Conservation (phyloP, 805 yeast genomes). For the Lachancea nothofagi region DNA sequence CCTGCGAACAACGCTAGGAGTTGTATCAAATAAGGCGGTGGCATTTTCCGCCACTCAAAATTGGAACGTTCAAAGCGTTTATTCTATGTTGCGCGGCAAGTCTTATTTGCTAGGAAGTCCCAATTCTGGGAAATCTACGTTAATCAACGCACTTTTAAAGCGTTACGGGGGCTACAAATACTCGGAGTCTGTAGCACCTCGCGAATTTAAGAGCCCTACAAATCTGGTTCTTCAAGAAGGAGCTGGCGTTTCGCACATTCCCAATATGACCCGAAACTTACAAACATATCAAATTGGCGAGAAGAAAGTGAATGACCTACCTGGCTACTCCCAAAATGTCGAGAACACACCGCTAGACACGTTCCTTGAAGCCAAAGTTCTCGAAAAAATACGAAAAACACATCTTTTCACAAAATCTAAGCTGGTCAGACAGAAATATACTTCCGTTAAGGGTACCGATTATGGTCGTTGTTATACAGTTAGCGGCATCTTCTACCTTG, state of each 20-base stretch:
- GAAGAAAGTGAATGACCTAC: constrained; percentile 34
- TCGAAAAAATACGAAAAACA: constrained; percentile 32
- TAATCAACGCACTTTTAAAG: constrained; percentile 45
- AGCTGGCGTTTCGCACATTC: constrained; percentile 43
- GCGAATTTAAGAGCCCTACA: constrained; percentile 9
- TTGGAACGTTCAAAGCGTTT: constrained; percentile 28
- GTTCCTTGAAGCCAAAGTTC: constrained; percentile 25
- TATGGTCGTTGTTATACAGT: constrained; percentile 41
- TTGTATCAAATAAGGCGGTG: constrained; percentile 24
- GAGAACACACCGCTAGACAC: constrained; percentile 21
- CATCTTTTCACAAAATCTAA: constrained; percentile 29
- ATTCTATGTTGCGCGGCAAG: constrained; percentile 22
- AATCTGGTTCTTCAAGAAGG: constrained; percentile 15
- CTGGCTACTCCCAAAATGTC: constrained; percentile 33
- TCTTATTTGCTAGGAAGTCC: constrained; percentile 59
- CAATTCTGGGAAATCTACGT: constrained; percentile 64
- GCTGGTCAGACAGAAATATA: constrained; percentile 27
- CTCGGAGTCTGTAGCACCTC: too few species aligned
- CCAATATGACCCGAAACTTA: constrained; percentile 63
- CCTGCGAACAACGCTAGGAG: constrained; percentile 28
- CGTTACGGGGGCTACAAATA: constrained; percentile 21
- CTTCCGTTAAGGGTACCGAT: constrained; percentile 36
- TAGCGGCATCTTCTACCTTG: constrained; percentile 58
- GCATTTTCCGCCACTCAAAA: constrained; percentile 23
- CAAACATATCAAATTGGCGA: constrained; percentile 37